These are phyloP conservation scores for Borovskyia barvae DNA, from an alignment of 208 protist genomes.

Conservation along the genomic window DNA sequence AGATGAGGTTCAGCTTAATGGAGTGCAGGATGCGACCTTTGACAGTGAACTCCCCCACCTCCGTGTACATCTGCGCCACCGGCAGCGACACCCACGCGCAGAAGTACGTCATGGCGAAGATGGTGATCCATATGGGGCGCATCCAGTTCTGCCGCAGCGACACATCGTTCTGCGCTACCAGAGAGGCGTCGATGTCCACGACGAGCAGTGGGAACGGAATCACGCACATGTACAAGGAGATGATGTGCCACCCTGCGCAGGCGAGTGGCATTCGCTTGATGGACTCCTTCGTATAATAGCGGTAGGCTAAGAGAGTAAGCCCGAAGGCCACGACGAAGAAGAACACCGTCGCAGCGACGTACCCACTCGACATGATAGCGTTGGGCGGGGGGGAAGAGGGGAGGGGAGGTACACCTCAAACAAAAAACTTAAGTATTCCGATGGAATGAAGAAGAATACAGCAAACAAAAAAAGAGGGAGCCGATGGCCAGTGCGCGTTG, in stretches of 20 bases:
- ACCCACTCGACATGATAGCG: conserved; percentile 36
- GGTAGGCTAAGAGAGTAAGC: conserved; percentile 56
- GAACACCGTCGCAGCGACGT: conserved; percentile 55
- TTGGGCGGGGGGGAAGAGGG: neutral
- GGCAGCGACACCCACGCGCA: conserved; percentile 87
- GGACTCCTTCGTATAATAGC: conserved; percentile 79
- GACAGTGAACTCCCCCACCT: conserved; percentile 79
- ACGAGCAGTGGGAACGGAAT: conserved; percentile 86
- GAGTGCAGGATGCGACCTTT: conserved; percentile 53
- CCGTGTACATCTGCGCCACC: conserved; percentile 82
- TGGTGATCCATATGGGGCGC: conserved; percentile 79
- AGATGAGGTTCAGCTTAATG: conserved; percentile 74
- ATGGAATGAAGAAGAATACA: neutral
- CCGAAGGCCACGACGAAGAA: conserved; percentile 69
- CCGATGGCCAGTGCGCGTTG: too few relatives aligned
- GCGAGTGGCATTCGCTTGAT: conserved; percentile 61
- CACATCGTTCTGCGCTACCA: conserved; percentile 29
- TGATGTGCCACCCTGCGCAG: conserved; percentile 71
- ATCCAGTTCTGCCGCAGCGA: conserved; percentile 48
- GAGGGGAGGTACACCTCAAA: neutral
- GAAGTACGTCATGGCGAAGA: conserved; percentile 84
- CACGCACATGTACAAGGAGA: conserved; percentile 74
- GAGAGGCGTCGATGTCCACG: conserved; percentile 76
- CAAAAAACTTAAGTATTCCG: neutral
- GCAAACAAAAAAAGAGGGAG: conserved; percentile 7